Evolutionary conservation across 2,329 filamentous ascomycete genomes (phyloP).

Genomic region (Aspergillus arachidicola): DNA sequence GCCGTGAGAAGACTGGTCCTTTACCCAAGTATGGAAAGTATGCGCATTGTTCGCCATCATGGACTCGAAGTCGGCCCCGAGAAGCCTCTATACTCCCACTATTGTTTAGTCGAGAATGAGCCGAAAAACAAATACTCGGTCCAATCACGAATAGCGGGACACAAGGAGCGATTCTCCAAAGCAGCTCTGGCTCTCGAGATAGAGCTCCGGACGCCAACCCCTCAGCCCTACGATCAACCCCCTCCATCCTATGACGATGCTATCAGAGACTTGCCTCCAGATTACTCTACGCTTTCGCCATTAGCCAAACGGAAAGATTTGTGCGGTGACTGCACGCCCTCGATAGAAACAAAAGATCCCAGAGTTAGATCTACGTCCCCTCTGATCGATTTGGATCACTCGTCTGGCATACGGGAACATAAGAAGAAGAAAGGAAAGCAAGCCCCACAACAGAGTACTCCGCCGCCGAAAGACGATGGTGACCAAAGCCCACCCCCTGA

Average conservation of each 20-base stretch:
- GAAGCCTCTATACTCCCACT: not conserved
- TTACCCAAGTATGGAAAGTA: constrained; percentile 19
- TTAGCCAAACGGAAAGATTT: constrained; percentile 28
- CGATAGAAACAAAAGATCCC: constrained; percentile 8
- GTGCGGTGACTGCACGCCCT: constrained; percentile 11
- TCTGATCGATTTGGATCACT: constrained; percentile 28
- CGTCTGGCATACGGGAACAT: constrained; percentile 35
- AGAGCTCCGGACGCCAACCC: constrained; percentile 16
- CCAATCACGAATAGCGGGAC: not conserved
- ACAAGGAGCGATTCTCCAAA: constrained; percentile 1
- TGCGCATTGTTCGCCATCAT: constrained; percentile 11
- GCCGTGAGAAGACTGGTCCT: constrained; percentile 1
- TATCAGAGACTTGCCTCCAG: constrained; percentile 36
- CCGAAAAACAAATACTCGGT: not conserved
- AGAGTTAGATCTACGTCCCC: constrained; percentile 10
- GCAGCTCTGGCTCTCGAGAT: constrained; percentile 13
- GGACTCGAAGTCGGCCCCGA: not conserved
- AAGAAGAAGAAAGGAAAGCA: constrained; percentile 25
- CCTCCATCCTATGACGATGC: constrained; percentile 39
- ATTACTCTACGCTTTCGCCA: constrained; percentile 32
- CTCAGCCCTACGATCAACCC: constrained; percentile 24
- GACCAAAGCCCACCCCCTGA: constrained; percentile 16
- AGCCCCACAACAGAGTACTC: constrained; percentile 17
- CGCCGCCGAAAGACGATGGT: constrained; percentile 33
- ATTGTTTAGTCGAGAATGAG: not conserved